Conservation (phyloP, 1,139 yeast species). For the Lodderomyces oxycetoniae region DNA sequence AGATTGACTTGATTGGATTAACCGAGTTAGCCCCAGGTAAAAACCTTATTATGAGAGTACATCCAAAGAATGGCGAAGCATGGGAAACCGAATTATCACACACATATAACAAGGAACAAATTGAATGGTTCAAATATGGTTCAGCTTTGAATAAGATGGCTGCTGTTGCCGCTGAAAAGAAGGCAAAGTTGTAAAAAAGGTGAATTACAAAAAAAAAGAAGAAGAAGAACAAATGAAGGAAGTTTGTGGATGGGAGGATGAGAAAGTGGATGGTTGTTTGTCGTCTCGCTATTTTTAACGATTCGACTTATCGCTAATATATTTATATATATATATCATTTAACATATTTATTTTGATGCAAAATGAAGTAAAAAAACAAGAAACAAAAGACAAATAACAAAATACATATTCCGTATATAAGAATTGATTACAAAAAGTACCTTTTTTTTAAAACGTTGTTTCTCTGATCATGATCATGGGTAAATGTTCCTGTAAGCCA, state of each 20-base stretch:
- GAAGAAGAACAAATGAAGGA: too few relatives aligned
- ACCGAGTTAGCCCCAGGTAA: slow-evolving; percentile 90
- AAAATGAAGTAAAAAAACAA: too few relatives aligned
- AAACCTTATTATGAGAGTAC: slow-evolving; percentile 79
- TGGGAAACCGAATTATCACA: slow-evolving; percentile 91
- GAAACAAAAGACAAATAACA: too few relatives aligned
- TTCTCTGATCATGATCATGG: background rate
- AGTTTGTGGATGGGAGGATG: background rate
- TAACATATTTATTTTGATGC: background rate
- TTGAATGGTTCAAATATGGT: slow-evolving; percentile 99
- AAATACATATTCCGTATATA: too few relatives aligned
- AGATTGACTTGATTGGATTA: slow-evolving; percentile 82
- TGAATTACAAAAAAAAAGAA: too few relatives aligned
- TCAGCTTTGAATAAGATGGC: slow-evolving; percentile 99
- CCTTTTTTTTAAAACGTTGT: too few relatives aligned
- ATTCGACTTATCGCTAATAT: background rate
- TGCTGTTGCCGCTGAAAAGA: slow-evolving; percentile 23
- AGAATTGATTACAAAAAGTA: too few relatives aligned
- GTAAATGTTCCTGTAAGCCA: background rate
- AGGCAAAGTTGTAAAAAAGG: background rate
- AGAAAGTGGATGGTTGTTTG: background rate
- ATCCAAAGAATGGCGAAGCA: slow-evolving; percentile 78
- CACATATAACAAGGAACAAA: slow-evolving; percentile 93
- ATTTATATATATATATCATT: background rate
- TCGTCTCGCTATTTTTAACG: background rate